Evolutionary conservation across 768 basidiomycete genomes (phyloP), one percentile per base, ranked within the genome.

Genomic region (Inosperma sp.): DNA sequence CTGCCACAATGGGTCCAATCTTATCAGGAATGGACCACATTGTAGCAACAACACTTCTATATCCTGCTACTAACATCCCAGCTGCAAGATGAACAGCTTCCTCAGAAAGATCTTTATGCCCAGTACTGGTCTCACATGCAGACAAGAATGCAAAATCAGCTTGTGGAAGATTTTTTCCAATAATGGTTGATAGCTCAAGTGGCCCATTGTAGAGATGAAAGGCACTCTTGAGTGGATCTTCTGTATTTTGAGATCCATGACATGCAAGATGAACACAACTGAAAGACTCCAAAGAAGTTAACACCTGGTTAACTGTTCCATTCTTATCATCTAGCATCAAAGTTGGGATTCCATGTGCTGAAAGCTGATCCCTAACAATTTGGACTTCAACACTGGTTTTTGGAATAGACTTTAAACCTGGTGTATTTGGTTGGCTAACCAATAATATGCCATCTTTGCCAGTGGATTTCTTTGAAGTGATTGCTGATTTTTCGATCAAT

Each of bases 61-160:
- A n/a, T n/a, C n/a, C n/a, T n/a, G n/a, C n/a, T n/a, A n/a, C n/a
- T n/a, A n/a, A n/a, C n/a, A n/a, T n/a, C n/a, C n/a, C n/a, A n/a
- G n/a, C n/a, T n/a, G n/a, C n/a, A n/a, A n/a, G n/a, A n/a, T n/a
- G n/a, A n/a, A n/a, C n/a, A n/a, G n/a, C n/a, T n/a, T n/a, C n/a
- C n/a, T n/a, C n/a, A n/a, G n/a, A n/a, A n/a, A n/a, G n/a, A n/a
- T n/a, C n/a, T n/a, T n/a, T n/a, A n/a, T n/a, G n/a, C n/a, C n/a
- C n/a, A n/a, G n/a, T n/a, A n/a, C n/a, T n/a, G n/a, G n/a, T n/a
- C n/a, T n/a, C n/a, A n/a, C n/a, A n/a, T n/a, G n/a, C n/a, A n/a
- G n/a, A n/a, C 7, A 77, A 66, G 56, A 74, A 71, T 1, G 71
- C 75, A 14, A 77, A 57, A 17, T 62, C 55, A 22, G 62, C 51